Base-by-base conservation (phyloP, 371 early-diverging fungal genomes). In the Mortierella sp. region DNA sequence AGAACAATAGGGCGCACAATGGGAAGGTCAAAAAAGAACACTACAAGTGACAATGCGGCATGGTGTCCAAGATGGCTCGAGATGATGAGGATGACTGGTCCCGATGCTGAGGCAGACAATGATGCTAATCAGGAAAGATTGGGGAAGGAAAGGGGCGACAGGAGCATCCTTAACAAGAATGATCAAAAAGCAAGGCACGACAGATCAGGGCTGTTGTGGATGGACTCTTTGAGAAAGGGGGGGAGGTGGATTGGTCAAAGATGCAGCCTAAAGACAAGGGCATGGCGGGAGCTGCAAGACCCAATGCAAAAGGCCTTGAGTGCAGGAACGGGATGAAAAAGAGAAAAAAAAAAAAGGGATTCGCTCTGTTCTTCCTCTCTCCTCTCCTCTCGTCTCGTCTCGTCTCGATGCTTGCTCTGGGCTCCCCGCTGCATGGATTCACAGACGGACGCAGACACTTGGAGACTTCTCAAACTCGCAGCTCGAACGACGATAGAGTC, bases 151-250 rank as follows among this genome's bases (percentile, higher is more conserved):
- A 49, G 50, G 39, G 23, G n/a, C 26, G 57, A 43, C 7, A 18
- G 30, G 13, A 27, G 21, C 49, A 48, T 34, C 34, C 34, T 34
- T 34, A 10, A 23, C 23, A 48, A 48, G n/a, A 10, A 23, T 24
- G 12, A 19, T 24, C 3, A 26, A 47, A 38, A 28, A 30, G 13
- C 41, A 55, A 31, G 34, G 49, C 31, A 64, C 27, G 34, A 50
- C 26, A 58, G 43, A 45, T 58, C 56, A 46, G 58, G 58, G 46
- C 58, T 58, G 53, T 53, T 52, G 46, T 43, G 52, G 28, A 65
- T 58, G 14, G 13, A 18, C 50, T 50, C 12, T 9, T 13, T 38
- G 7, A 27, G 13, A 12, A 45, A 45, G n/a, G n/a, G n/a, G n/a
- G n/a, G 23, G 48, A 24, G 48, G 48, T 23, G 48, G 48, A 23